These are phyloP conservation scores for Trichocomaceae sp. DNA, from an alignment of 2,329 filamentous ascomycete species.

Conservation along the genomic window DNA sequence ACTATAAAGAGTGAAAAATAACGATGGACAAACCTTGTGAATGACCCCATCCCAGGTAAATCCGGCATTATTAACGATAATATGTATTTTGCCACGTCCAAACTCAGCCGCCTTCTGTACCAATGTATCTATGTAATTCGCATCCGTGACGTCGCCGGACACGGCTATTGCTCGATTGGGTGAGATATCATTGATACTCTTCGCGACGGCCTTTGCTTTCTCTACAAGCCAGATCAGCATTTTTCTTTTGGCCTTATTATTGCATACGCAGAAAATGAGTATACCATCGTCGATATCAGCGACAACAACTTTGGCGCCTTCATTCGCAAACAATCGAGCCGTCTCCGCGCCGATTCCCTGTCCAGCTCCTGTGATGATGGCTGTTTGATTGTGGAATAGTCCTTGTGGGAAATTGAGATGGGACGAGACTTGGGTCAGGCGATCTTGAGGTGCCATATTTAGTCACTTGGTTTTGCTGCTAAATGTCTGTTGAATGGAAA, in stretches of 20 bases:
- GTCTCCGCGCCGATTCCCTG: slow-evolving; percentile 86
- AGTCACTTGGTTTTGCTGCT: no score
- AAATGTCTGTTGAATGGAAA: neutral
- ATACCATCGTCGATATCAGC: slow-evolving; percentile 72
- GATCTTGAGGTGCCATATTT: slow-evolving; percentile 47
- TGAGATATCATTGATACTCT: slow-evolving; percentile 60
- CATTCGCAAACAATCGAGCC: slow-evolving; percentile 74
- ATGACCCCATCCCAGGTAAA: slow-evolving; percentile 93
- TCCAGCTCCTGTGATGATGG: slow-evolving; percentile 80
- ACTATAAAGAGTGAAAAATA: neutral
- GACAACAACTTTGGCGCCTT: slow-evolving; percentile 77
- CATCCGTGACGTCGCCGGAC: slow-evolving; percentile 67
- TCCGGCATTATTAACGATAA: slow-evolving; percentile 86
- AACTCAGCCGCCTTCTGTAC: slow-evolving; percentile 71
- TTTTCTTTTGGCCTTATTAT: slow-evolving; percentile 45
- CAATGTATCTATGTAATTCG: slow-evolving; percentile 63
- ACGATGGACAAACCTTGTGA: slow-evolving; percentile 58
- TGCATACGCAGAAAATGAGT: neutral
- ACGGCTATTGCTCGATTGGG: slow-evolving; percentile 63
- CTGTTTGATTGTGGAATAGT: slow-evolving; percentile 69
- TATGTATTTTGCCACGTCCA: slow-evolving; percentile 79
- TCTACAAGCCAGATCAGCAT: slow-evolving; percentile 40
- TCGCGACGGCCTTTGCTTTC: slow-evolving; percentile 63
- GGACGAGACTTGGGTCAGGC: slow-evolving; percentile 63
- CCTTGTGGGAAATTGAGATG: slow-evolving; percentile 80